phyloP scores from a whole-genome alignment of 2,329 filamentous ascomycete species.

The Pseudogymnoascus destructans region DNA sequence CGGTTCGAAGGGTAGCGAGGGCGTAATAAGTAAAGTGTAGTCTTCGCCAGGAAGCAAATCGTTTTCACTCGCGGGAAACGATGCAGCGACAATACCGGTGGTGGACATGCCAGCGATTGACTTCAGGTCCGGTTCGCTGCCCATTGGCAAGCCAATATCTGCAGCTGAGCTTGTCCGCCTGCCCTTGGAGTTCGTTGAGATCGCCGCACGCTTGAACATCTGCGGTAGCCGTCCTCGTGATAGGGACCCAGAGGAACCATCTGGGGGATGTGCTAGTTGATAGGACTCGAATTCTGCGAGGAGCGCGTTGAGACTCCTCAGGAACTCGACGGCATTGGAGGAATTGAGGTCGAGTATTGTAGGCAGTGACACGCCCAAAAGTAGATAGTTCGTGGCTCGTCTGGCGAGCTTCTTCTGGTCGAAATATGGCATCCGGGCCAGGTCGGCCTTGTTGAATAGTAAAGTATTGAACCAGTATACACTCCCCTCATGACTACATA shows the following conservation, averaged over 20 bases:
- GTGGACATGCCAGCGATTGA: constrained; percentile 29
- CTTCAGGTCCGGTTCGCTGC: constrained; percentile 33
- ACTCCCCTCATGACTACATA: constrained; percentile 69
- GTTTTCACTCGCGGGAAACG: constrained; percentile 43
- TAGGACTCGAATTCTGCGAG: constrained; percentile 89
- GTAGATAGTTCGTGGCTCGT: constrained; percentile 83
- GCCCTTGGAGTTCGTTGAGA: constrained; percentile 38
- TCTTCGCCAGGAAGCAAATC: constrained; percentile 72
- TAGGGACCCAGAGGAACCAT: constrained; percentile 56
- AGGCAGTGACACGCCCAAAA: constrained; percentile 84
- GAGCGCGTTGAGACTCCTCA: constrained; percentile 73
- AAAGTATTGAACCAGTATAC: constrained; percentile 98
- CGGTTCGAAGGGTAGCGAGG: constrained; percentile 83
- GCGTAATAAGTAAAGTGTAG: constrained; percentile 81
- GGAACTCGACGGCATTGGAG: constrained; percentile 67
- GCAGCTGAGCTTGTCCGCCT: constrained; percentile 45
- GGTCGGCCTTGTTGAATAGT: constrained; percentile 72
- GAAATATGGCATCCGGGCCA: constrained; percentile 74
- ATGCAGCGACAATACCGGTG: constrained; percentile 25
- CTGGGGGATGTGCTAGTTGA: constrained; percentile 72
- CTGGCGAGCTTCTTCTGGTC: constrained; percentile 72
- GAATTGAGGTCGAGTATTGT: constrained; percentile 80
- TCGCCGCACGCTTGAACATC: constrained; percentile 58
- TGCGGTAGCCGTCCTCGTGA: constrained; percentile 68
- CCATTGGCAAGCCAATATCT: constrained; percentile 43